Evolutionary conservation across 2,329 filamentous ascomycete genomes (phyloP).

Genomic region (Colletotrichum nymphaeae): DNA sequence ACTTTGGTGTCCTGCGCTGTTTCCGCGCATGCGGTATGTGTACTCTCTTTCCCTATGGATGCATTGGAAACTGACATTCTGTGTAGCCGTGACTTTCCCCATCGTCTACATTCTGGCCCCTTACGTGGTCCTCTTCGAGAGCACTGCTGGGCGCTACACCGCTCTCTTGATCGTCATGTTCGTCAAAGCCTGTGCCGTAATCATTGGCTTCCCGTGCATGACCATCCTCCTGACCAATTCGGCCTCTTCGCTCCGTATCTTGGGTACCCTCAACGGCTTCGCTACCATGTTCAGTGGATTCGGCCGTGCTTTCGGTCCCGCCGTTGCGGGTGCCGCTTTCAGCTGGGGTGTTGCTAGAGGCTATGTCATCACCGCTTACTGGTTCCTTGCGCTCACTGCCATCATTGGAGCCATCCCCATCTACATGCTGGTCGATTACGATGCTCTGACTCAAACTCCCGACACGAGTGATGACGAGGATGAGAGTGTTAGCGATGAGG

Average conservation of each 20-base stretch:
- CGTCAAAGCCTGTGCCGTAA: conserved; percentile 78
- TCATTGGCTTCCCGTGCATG: conserved; percentile 88
- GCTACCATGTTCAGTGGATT: conserved; percentile 86
- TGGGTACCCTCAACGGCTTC: conserved; percentile 93
- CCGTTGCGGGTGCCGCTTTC: conserved; percentile 78
- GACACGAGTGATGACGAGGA: conserved; percentile 49
- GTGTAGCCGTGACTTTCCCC: conserved; percentile 71
- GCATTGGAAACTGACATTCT: not conserved
- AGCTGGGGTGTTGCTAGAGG: conserved; percentile 80
- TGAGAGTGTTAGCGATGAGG: conserved; percentile 37
- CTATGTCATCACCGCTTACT: conserved; percentile 85
- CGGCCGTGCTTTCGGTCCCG: conserved; percentile 83
- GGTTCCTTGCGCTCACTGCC: conserved; percentile 75
- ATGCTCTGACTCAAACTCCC: conserved; percentile 65
- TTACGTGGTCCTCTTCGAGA: conserved; percentile 76
- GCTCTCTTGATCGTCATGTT: conserved; percentile 77
- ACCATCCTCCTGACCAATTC: conserved; percentile 93
- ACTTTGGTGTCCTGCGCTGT: conserved; percentile 80
- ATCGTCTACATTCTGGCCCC: conserved; percentile 85
- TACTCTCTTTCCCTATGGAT: conserved; percentile 1
- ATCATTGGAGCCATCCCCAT: conserved; percentile 76
- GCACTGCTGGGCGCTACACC: conserved; percentile 61
- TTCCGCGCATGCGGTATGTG: conserved; percentile 70
- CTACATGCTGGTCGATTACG: conserved; percentile 79
- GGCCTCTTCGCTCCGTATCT: conserved; percentile 82